phyloP scores from a whole-genome alignment of 1,284 basidiomycete genomes.

The Rhodotorula sp. region DNA sequence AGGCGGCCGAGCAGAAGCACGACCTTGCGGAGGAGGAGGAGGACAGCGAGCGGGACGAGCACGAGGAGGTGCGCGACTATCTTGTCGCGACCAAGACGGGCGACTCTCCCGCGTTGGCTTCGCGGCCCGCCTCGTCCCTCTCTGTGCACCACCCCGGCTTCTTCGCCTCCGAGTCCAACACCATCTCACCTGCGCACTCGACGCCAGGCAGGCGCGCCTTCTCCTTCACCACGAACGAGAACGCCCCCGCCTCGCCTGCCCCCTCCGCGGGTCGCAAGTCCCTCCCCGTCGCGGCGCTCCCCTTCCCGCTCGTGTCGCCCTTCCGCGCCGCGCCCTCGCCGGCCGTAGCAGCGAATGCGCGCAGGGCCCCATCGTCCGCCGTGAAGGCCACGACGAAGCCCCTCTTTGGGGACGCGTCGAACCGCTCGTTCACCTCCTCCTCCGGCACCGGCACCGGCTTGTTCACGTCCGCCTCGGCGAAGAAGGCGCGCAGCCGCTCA shows the following conservation, averaged over 20 bases:
- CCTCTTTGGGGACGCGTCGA: neutral
- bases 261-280: conserved; percentile 17
- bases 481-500: neutral
- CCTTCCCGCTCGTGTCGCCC: conserved; percentile 22
- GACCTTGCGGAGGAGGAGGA: neutral
- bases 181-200: neutral
- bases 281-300: conserved; percentile 16
- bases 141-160: conserved; percentile 19
- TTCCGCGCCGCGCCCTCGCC: neutral
- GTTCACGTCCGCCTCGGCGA: neutral
- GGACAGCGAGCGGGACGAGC: neutral
- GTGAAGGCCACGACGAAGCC: neutral
- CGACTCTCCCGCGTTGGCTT: conserved; percentile 1
- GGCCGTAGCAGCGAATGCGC: neutral
- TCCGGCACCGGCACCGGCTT: neutral
- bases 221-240: neutral
- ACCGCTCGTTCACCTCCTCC: neutral
- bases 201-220: neutral
- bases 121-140: neutral
- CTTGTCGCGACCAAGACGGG: conserved; percentile 26
- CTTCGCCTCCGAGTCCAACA: conserved; percentile 6
- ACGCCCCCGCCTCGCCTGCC: neutral
- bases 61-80: conserved; percentile 4
- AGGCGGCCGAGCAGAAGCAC: neutral
- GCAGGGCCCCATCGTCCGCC: neutral